These are phyloP conservation scores for Dujonia santamariae DNA, from an alignment of 1,139 yeast species.

Conservation along the genomic window DNA sequence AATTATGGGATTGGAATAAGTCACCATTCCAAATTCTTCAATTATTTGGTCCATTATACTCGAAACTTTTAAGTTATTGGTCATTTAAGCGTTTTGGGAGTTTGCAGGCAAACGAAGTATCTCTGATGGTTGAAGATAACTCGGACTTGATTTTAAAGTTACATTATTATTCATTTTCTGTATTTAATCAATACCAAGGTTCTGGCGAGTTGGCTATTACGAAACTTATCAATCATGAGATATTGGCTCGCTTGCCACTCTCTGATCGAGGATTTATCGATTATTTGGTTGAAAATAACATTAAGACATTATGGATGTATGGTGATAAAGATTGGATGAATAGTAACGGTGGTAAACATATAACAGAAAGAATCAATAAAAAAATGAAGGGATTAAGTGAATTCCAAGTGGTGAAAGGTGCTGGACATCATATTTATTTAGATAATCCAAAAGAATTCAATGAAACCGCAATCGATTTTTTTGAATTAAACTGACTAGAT, in stretches of 20 bases:
- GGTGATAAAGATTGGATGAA: slow-evolving; percentile 50
- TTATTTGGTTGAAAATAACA: slow-evolving; percentile 21
- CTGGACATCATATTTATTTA: slow-evolving; percentile 43
- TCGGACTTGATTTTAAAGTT: slow-evolving; percentile 31
- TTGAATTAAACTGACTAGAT: slow-evolving; percentile 14
- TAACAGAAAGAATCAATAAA: slow-evolving; percentile 22
- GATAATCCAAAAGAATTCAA: slow-evolving; percentile 39
- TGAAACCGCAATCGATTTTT: slow-evolving; percentile 23
- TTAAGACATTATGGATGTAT: slow-evolving; percentile 35
- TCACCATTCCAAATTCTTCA: slow-evolving; percentile 44
- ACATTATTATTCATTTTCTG: slow-evolving; percentile 41
- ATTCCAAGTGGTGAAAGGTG: slow-evolving; percentile 27
- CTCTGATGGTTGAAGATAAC: slow-evolving; percentile 7
- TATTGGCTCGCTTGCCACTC: slow-evolving; percentile 39
- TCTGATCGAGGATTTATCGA: slow-evolving; percentile 40
- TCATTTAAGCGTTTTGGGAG: slow-evolving; percentile 39
- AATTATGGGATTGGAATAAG: slow-evolving; percentile 37
- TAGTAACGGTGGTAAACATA: slow-evolving; percentile 35
- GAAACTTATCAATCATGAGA: slow-evolving; percentile 39
- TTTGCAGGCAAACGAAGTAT: slow-evolving; percentile 16
- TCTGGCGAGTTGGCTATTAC: slow-evolving; percentile 48
- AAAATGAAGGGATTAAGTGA: slow-evolving; percentile 17
- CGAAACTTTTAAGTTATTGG: slow-evolving; percentile 42
- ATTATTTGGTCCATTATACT: slow-evolving; percentile 37
- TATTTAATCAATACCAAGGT: slow-evolving; percentile 44